Percentiles rank a stretch among this genome's conserved stretches.
Evolutionary conservation across 768 basidiomycete genomes (phyloP).

Genomic region (Xanthoconium stramineum): DNA sequence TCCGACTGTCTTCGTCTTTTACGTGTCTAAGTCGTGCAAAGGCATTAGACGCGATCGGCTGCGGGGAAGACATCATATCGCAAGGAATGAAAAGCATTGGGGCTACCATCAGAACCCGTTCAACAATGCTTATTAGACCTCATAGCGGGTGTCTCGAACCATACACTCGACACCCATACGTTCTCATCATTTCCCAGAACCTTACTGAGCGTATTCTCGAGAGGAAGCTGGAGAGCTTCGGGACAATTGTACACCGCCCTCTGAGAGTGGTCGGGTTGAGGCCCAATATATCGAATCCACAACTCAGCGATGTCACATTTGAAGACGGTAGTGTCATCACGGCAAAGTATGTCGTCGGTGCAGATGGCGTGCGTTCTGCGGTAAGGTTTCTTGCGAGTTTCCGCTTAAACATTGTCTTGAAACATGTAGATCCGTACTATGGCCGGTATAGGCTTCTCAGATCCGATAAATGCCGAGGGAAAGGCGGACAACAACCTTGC

Average conservation of each 20-base stretch:
- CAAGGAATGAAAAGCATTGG: constrained; percentile 31
- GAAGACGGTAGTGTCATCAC: constrained; percentile 43
- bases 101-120: constrained; percentile 29
- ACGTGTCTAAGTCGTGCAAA: constrained; percentile 35
- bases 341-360: constrained; percentile 47
- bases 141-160: constrained; percentile 35
- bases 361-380: constrained; percentile 47
- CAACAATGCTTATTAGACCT: constrained; percentile 24
- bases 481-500: constrained; percentile 29
- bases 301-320: constrained; percentile 40
- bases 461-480: constrained; percentile 35
- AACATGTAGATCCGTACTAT: constrained; percentile 38
- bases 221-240: constrained; percentile 30
- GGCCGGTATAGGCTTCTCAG: constrained; percentile 40
- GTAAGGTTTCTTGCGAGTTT: constrained; percentile 28
- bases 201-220: constrained; percentile 42
- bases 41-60: constrained; percentile 46
- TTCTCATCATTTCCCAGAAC: constrained; percentile 42
- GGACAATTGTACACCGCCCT: constrained; percentile 35
- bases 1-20: not conserved
- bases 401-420: not conserved
- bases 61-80: constrained; percentile 36
- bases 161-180: constrained; percentile 45
- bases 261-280: constrained; percentile 40
- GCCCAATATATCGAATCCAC: constrained; percentile 23